Evolutionary conservation across 2,329 filamentous ascomycete genomes (phyloP).

Genomic region (Fusarium luffae): DNA sequence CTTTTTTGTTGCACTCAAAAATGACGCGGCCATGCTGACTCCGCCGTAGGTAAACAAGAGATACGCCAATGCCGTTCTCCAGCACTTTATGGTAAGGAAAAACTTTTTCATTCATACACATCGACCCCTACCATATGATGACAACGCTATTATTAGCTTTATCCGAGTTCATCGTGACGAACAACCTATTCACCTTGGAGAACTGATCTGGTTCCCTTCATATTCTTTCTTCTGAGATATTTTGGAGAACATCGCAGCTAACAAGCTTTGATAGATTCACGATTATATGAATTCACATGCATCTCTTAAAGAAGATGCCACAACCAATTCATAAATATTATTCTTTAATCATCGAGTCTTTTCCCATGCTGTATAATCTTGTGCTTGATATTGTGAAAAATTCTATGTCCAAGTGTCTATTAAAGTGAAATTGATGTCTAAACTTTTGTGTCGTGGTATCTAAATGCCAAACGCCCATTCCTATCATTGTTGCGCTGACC

Average conservation of each 20-base stretch:
- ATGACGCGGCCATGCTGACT: slow-evolving; percentile 28
- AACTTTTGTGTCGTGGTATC: not conserved
- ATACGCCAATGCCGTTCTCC: not conserved
- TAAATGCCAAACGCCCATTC: not conserved
- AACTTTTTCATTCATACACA: not conserved
- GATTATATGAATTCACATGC: not conserved
- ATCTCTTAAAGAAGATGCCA: not conserved
- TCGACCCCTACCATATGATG: slow-evolving; percentile 58
- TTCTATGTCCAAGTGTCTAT: not conserved
- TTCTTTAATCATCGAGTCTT: not conserved
- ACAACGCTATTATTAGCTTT: slow-evolving; percentile 59
- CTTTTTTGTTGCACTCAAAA: not conserved
- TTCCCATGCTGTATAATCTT: not conserved
- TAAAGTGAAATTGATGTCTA: not conserved
- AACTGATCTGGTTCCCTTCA: slow-evolving; percentile 59
- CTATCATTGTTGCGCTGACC: not conserved
- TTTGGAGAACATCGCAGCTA: slow-evolving; percentile 11
- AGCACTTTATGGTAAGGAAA: slow-evolving; percentile 24
- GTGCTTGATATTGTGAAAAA: not conserved
- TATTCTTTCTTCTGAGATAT: slow-evolving; percentile 3
- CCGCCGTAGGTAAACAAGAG: slow-evolving; percentile 14
- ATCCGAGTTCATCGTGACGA: slow-evolving; percentile 67
- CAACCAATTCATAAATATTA: not conserved
- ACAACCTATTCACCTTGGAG: slow-evolving; percentile 69
- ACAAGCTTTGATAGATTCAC: slow-evolving; percentile 7